Base-by-base conservation (phyloP, 208 protist genomes). In the Trypanosomatidae sp. region DNA sequence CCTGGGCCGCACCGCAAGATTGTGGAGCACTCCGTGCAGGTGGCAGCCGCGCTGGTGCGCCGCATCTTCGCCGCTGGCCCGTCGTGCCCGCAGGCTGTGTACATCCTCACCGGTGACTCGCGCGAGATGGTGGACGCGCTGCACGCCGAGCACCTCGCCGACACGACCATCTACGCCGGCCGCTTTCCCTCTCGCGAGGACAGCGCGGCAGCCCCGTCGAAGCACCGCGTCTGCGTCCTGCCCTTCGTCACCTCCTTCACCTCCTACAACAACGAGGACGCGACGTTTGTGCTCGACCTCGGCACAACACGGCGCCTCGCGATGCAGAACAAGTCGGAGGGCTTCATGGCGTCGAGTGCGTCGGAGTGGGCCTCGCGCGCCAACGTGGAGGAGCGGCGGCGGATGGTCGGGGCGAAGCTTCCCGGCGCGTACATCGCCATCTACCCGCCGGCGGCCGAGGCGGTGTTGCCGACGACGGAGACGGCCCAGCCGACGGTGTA, bases 281-380 rank as follows among this genome's bases (percentile, higher is more conserved):
- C 85, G n/a, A 84, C 88, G 60, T 87, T 95, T 74, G 89, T 94
- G 67, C 56, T 97, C 13, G 93, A 97, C 71, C 77, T 93, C 59
- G 93, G 87, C 41, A 95, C 89, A 4, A 90, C 90, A 17, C 78
- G 84, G 6, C 86, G 85, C 13, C 33, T 86, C 56, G 75, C 82
- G 13, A 55, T 75, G 28, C 86, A 81, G 41, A 84, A 79, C 69
- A 89, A 89, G 52, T 92, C 87, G 12, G 93, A 95, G 74, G 84
- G 83, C 71, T 94, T 95, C 69, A 87, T 97, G 58, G 80, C 80
- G 1, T 80, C 79, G 30, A 84, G 73, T 52, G 75, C 75, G 46
- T 89, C 86, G 12, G 93, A 93, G 79, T 97, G 93, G 91, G 85
- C 81, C 28, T 84, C 84, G 49, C 79, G 83, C 75, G 59, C 69